Percentiles rank a stretch among this genome's conserved stretches.
Conservation (phyloP, 768 basidiomycete species). For the Tricholoma sp. region DNA sequence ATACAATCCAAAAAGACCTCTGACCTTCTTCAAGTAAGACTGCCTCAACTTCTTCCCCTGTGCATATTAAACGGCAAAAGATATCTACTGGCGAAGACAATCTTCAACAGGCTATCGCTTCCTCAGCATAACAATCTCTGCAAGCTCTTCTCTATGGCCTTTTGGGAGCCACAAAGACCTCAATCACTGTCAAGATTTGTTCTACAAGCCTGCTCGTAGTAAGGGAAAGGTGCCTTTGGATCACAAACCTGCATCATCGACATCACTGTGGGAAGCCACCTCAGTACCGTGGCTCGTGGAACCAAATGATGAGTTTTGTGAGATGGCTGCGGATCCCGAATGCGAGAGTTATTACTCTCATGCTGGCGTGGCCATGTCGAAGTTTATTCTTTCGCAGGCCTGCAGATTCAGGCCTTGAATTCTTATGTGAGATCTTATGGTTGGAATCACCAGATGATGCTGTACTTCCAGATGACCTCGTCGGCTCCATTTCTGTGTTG, state of each 20-base stretch:
- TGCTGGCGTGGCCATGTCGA: slow-evolving; percentile 10
- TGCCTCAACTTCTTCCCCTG: slow-evolving; percentile 16
- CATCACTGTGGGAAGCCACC: slow-evolving; percentile 18
- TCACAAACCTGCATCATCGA: slow-evolving; percentile 2
- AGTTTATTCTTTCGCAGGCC: slow-evolving; percentile 18
- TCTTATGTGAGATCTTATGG: slow-evolving; percentile 31
- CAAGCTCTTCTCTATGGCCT: slow-evolving; percentile 42
- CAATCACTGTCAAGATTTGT: slow-evolving; percentile 70
- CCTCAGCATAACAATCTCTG: slow-evolving; percentile 14
- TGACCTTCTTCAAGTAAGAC: slow-evolving; percentile 18
- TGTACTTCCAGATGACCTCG: slow-evolving; percentile 15
- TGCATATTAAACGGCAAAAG: slow-evolving; percentile 4
- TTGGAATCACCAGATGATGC: slow-evolving; percentile 18
- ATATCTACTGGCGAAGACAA: slow-evolving; percentile 4
- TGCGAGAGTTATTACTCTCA: slow-evolving; percentile 25
- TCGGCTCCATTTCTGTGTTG: slow-evolving; percentile 40
- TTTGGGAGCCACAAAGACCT: slow-evolving; percentile 61
- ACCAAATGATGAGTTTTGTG: slow-evolving; percentile 44
- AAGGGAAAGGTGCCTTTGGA: slow-evolving; percentile 10
- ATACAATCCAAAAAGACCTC: slow-evolving; percentile 10
- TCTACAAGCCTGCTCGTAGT: slow-evolving; percentile 47
- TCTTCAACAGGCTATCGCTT: slow-evolving; percentile 2
- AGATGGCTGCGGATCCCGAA: slow-evolving; percentile 28
- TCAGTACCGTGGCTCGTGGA: slow-evolving; percentile 48
- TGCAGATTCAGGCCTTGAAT: slow-evolving; percentile 28